phyloP scores from a whole-genome alignment of 306 rosid genomes.

The Ceratonia siliqua region DNA sequence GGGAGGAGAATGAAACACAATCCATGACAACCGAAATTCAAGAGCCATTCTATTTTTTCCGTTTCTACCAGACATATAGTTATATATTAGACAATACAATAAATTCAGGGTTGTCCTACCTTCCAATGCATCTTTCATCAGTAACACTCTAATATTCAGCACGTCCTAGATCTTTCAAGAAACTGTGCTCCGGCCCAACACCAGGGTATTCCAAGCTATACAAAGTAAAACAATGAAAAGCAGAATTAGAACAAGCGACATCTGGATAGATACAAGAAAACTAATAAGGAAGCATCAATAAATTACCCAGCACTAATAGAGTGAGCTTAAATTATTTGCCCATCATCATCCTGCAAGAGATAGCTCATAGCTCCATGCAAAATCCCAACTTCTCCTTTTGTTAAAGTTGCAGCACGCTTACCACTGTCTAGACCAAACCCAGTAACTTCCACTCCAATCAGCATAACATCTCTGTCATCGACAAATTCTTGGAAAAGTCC shows the following conservation, averaged over 20 bases:
- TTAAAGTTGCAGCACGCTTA: constrained; percentile 92
- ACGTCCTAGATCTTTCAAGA: constrained; percentile 73
- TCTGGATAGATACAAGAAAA: constrained; percentile 22
- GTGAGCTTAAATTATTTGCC: constrained; percentile 91
- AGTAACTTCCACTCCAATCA: constrained; percentile 95
- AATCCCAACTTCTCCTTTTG: constrained; percentile 91
- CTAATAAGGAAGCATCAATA: not conserved
- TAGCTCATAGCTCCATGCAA: constrained; percentile 98
- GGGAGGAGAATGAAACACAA: not conserved
- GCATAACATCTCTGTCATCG: constrained; percentile 65
- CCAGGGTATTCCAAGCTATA: constrained; percentile 97
- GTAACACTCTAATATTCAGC: constrained; percentile 80
- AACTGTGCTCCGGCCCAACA: constrained; percentile 98
- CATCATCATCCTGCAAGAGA: constrained; percentile 93
- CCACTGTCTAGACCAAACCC: constrained; percentile 89
- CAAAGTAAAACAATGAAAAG: constrained; percentile 5
- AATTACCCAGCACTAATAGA: constrained; percentile 95
- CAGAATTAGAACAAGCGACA: constrained; percentile 14
- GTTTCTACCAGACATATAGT: constrained; percentile 14
- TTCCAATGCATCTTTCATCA: constrained; percentile 85
- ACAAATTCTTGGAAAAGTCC: constrained; percentile 93
- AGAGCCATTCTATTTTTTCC: not conserved
- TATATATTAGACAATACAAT: not conserved
- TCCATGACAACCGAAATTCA: constrained; percentile 23
- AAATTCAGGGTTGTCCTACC: constrained; percentile 47